Evolutionary conservation across 1,139 yeast genomes (phyloP).

Genomic region (Candida glucosophila): DNA sequence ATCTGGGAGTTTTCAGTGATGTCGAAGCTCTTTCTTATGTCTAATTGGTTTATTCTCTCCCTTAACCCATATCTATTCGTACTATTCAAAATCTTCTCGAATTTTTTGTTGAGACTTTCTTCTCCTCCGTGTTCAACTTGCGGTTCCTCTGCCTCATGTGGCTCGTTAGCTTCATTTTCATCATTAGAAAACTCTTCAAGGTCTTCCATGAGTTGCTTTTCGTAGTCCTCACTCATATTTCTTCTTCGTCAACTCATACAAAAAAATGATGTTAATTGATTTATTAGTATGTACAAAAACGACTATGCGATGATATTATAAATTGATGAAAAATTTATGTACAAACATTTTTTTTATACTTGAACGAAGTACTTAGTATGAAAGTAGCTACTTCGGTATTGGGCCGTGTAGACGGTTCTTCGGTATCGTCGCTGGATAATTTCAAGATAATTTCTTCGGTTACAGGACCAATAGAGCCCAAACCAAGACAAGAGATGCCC

Average conservation of each 20-base stretch:
- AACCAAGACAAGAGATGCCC: constrained; percentile 77
- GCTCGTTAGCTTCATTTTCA: constrained; percentile 4
- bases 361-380: constrained; percentile 1
- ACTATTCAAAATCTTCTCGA: constrained; percentile 7
- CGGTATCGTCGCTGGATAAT: constrained; percentile 40
- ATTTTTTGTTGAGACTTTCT: constrained; percentile 7
- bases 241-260: not conserved
- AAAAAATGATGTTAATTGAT: too few species aligned
- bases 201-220: constrained; percentile 27
- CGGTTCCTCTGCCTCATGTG: constrained; percentile 1
- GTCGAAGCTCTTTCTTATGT: constrained; percentile 12
- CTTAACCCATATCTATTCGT: constrained; percentile 7
- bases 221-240: constrained; percentile 17
- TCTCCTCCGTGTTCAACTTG: constrained; percentile 1
- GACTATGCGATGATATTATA: too few species aligned
- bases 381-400: constrained; percentile 26
- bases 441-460: constrained; percentile 68
- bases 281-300: too few species aligned
- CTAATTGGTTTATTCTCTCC: too few species aligned
- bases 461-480: constrained; percentile 87
- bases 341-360: too few species aligned
- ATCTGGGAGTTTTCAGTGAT: constrained; percentile 15
- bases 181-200: constrained; percentile 18
- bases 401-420: constrained; percentile 72
- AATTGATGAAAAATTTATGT: too few species aligned